Evolutionary conservation across 768 basidiomycete species (phyloP).

Genomic region (Phlebiopsis gigantea): DNA sequence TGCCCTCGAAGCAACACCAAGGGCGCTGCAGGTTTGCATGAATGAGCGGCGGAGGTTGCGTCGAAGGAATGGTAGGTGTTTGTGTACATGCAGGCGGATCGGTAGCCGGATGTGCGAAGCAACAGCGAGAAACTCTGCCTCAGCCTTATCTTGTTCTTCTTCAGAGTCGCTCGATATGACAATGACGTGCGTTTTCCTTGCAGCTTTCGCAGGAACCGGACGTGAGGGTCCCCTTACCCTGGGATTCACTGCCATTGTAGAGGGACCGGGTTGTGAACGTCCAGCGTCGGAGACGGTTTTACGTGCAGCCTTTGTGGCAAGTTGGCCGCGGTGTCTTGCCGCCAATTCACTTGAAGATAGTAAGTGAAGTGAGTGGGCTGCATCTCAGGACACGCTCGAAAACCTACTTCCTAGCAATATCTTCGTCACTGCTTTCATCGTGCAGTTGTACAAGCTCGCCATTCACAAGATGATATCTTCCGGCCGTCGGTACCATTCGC

Average conservation of each 20-base stretch:
- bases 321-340: not conserved
- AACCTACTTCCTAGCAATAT: not conserved
- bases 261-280: not conserved
- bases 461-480: not conserved
- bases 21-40: conserved; percentile 31
- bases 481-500: not conserved
- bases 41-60: conserved; percentile 51
- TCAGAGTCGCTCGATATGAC: conserved; percentile 8
- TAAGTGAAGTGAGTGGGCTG: not conserved
- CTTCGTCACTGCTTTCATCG: not conserved
- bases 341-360: not conserved
- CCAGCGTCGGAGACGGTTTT: not conserved
- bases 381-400: not conserved
- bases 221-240: not conserved
- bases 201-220: not conserved
- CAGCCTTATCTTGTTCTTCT: conserved; percentile 6
- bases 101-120: conserved; percentile 8
- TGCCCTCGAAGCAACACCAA: conserved; percentile 30
- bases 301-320: not conserved
- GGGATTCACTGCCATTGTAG: no score
- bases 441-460: not conserved
- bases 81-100: not conserved
- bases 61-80: conserved; percentile 47
- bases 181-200: conserved; percentile 4
- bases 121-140: conserved; percentile 12